Evolutionary conservation across 2,329 filamentous ascomycete genomes (phyloP).

Genomic region (Fusarium buharicum): DNA sequence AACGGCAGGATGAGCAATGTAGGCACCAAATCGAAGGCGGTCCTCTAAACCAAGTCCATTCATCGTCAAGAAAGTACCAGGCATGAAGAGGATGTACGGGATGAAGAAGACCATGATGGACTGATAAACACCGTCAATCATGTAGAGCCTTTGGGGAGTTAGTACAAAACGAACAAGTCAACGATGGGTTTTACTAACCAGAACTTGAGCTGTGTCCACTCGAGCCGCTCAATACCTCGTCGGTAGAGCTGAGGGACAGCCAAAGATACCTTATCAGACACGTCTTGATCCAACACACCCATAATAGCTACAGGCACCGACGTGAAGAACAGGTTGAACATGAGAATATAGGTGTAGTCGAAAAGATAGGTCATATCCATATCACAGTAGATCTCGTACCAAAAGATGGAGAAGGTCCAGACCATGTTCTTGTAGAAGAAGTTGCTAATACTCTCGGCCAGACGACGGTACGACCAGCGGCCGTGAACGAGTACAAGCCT

Average conservation of each 20-base stretch:
- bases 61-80: slow-evolving; percentile 74
- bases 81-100: slow-evolving; percentile 81
- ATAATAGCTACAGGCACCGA: slow-evolving; percentile 94
- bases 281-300: slow-evolving; percentile 96
- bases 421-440: slow-evolving; percentile 99
- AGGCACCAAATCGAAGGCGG: slow-evolving; percentile 84
- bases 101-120: slow-evolving; percentile 94
- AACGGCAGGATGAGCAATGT: slow-evolving; percentile 85
- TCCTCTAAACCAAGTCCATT: slow-evolving; percentile 82
- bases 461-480: slow-evolving; percentile 93
- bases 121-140: slow-evolving; percentile 94
- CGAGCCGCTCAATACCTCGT: slow-evolving; percentile 91
- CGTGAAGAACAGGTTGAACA: slow-evolving; percentile 97
- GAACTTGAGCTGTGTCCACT: slow-evolving; percentile 97
- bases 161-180: slow-evolving; percentile 1
- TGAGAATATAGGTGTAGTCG: slow-evolving; percentile 96
- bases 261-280: slow-evolving; percentile 91
- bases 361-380: slow-evolving; percentile 98
- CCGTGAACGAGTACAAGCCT: slow-evolving; percentile 89
- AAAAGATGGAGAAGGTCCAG: slow-evolving; percentile 96
- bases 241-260: slow-evolving; percentile 96
- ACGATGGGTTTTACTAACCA: slow-evolving; percentile 70
- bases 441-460: slow-evolving; percentile 94
- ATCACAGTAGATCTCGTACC: slow-evolving; percentile 95
- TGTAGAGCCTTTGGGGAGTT: slow-evolving; percentile 75